A percentile compares a stretch with the other conserved stretches of the same genome.
Conservation (phyloP, 208 protist genomes). For the Leptomonas pyrrhocoris region DNA sequence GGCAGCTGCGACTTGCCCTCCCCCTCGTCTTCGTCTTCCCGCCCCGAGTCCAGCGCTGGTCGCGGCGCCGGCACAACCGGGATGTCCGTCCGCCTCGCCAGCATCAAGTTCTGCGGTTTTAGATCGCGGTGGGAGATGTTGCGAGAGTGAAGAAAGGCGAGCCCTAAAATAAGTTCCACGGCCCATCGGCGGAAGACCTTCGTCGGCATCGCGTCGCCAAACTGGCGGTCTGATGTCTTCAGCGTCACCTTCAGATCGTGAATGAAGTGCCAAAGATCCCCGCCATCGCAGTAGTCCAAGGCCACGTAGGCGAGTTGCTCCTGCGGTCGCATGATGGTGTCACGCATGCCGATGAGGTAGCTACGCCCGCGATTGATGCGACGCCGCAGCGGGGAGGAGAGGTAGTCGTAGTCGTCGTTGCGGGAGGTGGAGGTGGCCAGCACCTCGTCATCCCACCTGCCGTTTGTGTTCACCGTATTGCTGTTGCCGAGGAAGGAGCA, state of each 20-base stretch:
- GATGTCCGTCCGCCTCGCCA: conserved; percentile 37
- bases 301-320: conserved; percentile 91
- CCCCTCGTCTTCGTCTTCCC: conserved; percentile 1
- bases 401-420: conserved; percentile 8
- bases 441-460: conserved; percentile 16
- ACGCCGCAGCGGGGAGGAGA: conserved; percentile 7
- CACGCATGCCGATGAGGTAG: conserved; percentile 90
- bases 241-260: conserved; percentile 26
- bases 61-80: neutral
- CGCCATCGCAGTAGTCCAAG: conserved; percentile 95
- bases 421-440: conserved; percentile 3
- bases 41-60: too few species aligned
- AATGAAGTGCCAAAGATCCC: conserved; percentile 96
- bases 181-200: conserved; percentile 68
- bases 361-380: conserved; percentile 27
- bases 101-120: conserved; percentile 87
- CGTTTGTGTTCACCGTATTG: conserved; percentile 10
- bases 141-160: conserved; percentile 73
- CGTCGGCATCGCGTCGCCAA: conserved; percentile 37
- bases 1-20: neutral
- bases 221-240: conserved; percentile 20
- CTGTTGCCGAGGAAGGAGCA: conserved; percentile 10
- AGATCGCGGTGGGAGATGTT: conserved; percentile 66
- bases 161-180: conserved; percentile 60
- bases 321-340: conserved; percentile 92